Conservation (phyloP, 495 filamentous ascomycete genomes). For the Parachaetomium inaequale region DNA sequence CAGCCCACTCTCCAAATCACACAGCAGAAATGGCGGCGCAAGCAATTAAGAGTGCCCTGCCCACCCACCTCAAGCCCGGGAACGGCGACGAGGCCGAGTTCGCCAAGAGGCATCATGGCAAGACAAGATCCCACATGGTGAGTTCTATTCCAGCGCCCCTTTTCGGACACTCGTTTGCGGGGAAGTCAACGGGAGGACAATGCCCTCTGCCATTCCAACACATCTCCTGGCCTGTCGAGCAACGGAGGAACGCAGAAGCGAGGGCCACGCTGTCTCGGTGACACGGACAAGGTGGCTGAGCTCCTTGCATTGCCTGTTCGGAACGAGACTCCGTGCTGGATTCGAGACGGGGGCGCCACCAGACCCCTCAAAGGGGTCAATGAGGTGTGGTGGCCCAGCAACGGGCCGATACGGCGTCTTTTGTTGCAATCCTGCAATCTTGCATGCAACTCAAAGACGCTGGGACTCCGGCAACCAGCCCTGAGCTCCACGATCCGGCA, state of each 20-base stretch:
- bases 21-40: slow-evolving; percentile 59
- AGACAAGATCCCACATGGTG: slow-evolving; percentile 94
- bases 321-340: neutral
- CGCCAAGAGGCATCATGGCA: slow-evolving; percentile 79
- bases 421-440: no score
- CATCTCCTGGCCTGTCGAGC: neutral
- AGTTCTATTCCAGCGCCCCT: slow-evolving; percentile 44
- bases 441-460: neutral
- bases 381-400: neutral
- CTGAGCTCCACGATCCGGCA: neutral
- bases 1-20: slow-evolving; percentile 1
- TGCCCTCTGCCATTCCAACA: slow-evolving; percentile 5
- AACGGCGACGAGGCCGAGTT: slow-evolving; percentile 51
- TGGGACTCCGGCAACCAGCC: neutral
- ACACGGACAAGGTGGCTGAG: slow-evolving; percentile 8
- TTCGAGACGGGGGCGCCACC: neutral
- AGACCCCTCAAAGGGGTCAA: neutral
- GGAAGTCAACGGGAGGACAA: neutral
- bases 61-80: slow-evolving; percentile 71
- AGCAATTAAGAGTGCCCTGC: slow-evolving; percentile 65
- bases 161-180: neutral
- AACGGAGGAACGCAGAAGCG: neutral
- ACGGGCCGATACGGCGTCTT: neutral
- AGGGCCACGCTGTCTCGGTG: neutral
- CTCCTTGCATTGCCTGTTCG: slow-evolving; percentile 9